phyloP scores from a whole-genome alignment of 139 green algal genomes.

The Coelastrella sp. region DNA sequence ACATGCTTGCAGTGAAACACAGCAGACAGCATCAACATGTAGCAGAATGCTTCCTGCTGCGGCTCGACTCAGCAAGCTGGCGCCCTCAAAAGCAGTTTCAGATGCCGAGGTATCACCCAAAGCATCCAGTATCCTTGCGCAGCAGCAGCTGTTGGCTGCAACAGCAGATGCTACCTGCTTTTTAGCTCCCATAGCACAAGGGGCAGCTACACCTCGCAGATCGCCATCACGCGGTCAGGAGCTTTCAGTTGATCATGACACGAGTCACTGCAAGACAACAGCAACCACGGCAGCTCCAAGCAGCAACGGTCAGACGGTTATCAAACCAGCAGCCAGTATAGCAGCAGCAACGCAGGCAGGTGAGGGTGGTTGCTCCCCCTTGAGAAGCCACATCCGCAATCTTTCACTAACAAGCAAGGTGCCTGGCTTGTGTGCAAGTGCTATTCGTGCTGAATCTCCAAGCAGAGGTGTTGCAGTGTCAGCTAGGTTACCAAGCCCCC shows the following conservation, averaged over 20 bases:
- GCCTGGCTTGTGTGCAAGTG: neutral
- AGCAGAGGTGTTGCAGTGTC: neutral
- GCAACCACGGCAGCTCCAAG: neutral
- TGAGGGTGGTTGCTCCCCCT: neutral
- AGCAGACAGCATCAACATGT: neutral
- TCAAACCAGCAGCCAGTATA: neutral
- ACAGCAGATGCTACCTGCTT: too few species aligned
- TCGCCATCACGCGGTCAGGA: neutral
- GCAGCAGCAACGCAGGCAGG: neutral
- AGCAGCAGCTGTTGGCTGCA: constrained; percentile 12
- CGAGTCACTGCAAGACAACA: neutral
- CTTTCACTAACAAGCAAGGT: constrained; percentile 17
- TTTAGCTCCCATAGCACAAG: too few species aligned
- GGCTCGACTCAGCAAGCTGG: neutral
- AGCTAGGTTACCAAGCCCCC: neutral
- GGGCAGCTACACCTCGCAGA: neutral
- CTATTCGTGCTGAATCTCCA: neutral
- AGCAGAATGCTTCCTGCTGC: neutral
- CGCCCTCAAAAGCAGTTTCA: too few species aligned
- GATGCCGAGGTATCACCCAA: neutral
- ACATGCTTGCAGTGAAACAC: too few species aligned
- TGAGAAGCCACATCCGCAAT: neutral
- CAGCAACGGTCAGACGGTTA: neutral
- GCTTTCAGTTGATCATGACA: neutral
- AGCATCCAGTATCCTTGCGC: neutral